Percentiles rank a stretch among this genome's conserved stretches.
These are phyloP conservation scores for Castanospermum australe DNA, from an alignment of 306 rosid genomes.

Conservation along the genomic window DNA sequence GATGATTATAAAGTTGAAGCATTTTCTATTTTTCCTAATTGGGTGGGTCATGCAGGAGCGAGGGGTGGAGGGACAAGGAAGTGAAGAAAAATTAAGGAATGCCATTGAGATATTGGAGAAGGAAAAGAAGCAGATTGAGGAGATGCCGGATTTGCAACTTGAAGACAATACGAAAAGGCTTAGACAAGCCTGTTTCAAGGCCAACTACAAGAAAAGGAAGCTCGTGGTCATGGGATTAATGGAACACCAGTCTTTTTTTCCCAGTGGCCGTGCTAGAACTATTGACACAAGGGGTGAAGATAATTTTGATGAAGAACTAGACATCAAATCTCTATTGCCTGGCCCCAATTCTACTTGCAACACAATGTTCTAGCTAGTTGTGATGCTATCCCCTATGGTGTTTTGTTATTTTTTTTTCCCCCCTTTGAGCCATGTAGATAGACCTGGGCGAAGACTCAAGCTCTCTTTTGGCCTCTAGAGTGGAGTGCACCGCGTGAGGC, in stretches of 20 bases:
- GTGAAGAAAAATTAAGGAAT: constrained; percentile 40
- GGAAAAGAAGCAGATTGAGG: constrained; percentile 69
- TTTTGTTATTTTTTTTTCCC: neutral
- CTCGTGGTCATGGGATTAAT: constrained; percentile 34
- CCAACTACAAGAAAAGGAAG: constrained; percentile 83
- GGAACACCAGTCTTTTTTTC: neutral
- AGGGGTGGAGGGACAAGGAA: constrained; percentile 37
- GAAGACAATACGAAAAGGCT: constrained; percentile 66
- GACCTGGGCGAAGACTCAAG: no score
- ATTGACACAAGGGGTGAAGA: neutral
- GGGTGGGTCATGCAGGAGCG: constrained; percentile 39
- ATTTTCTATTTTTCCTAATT: neutral
- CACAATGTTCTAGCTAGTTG: neutral
- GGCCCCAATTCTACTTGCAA: neutral
- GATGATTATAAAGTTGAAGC: neutral
- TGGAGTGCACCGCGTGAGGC: no score
- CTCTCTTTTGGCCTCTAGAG: no score
- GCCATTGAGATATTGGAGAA: constrained; percentile 57
- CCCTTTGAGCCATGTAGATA: no score
- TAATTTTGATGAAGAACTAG: neutral
- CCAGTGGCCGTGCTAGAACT: neutral
- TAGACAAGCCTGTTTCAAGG: constrained; percentile 85
- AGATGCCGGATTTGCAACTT: constrained; percentile 63
- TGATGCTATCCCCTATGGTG: neutral
- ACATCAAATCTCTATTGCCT: neutral